These are phyloP conservation scores for Suillus fuscotomentosus DNA, from an alignment of 768 basidiomycete species.

Conservation along the genomic window DNA sequence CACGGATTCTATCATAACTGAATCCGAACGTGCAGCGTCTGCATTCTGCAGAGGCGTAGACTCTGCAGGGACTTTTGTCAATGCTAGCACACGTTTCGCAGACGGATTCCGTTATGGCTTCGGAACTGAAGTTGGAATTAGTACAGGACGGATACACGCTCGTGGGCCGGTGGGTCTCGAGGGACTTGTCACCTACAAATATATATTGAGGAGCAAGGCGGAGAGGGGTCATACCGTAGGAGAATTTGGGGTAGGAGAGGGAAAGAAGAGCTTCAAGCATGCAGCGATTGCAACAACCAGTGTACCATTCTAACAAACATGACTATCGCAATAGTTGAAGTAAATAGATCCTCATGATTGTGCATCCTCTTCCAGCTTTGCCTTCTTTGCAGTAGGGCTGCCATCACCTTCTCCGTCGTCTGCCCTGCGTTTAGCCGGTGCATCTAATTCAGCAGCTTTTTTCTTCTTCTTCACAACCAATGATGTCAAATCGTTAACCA, in stretches of 20 bases:
- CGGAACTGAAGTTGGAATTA: constrained; percentile 97
- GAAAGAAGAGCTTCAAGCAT: constrained; percentile 77
- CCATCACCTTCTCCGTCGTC: constrained; percentile 47
- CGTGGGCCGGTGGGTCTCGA: constrained; percentile 95
- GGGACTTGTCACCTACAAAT: constrained; percentile 95
- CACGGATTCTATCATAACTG: constrained; percentile 91
- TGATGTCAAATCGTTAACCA: constrained; percentile 80
- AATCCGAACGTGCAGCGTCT: constrained; percentile 60
- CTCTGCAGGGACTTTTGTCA: constrained; percentile 89
- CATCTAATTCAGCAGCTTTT: constrained; percentile 34
- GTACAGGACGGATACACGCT: constrained; percentile 95
- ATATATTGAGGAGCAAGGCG: constrained; percentile 78
- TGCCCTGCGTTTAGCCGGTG: constrained; percentile 65
- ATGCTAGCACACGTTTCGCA: constrained; percentile 94
- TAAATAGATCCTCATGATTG: constrained; percentile 20
- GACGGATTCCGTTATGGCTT: constrained; percentile 97
- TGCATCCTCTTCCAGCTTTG: constrained; percentile 46
- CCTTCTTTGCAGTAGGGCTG: constrained; percentile 56
- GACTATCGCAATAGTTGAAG: neutral
- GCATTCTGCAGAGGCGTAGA: constrained; percentile 87
- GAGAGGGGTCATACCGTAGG: constrained; percentile 78
- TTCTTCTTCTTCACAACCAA: constrained; percentile 92
- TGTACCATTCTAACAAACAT: constrained; percentile 22
- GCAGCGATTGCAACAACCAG: constrained; percentile 18
- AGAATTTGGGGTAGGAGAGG: constrained; percentile 74